Evolutionary conservation across 2,329 filamentous ascomycete genomes (phyloP).

Genomic region (Aspergillus awamori): DNA sequence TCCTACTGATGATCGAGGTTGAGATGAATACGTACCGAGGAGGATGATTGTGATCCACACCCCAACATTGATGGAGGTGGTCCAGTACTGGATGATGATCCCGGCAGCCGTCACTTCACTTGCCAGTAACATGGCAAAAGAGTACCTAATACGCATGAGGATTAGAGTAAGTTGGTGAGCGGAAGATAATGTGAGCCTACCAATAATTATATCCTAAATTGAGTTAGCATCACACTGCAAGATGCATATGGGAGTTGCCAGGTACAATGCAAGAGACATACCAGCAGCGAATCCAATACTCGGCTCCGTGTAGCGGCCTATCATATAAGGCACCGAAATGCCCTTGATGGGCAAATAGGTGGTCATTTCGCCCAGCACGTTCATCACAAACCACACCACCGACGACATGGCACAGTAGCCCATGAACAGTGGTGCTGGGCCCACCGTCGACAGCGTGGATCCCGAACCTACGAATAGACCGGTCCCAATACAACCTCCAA

Average conservation of each 20-base stretch:
- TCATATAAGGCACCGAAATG: slow-evolving; percentile 59
- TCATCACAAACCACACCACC: slow-evolving; percentile 48
- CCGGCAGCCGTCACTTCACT: slow-evolving; percentile 52
- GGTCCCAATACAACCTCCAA: slow-evolving; percentile 48
- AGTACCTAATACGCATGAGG: slow-evolving; percentile 40
- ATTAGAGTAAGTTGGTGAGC: not conserved
- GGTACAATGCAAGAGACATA: slow-evolving; percentile 18
- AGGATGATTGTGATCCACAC: slow-evolving; percentile 52
- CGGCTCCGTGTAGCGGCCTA: slow-evolving; percentile 59
- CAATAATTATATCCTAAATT: slow-evolving; percentile 29
- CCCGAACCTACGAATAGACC: slow-evolving; percentile 59
- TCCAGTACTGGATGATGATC: slow-evolving; percentile 50
- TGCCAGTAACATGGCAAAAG: slow-evolving; percentile 50
- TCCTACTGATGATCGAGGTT: not conserved
- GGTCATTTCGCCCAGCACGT: slow-evolving; percentile 59
- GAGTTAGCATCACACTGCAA: slow-evolving; percentile 6
- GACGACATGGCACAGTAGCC: slow-evolving; percentile 41
- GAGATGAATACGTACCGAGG: slow-evolving; percentile 22
- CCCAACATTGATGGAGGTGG: slow-evolving; percentile 36
- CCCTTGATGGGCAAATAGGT: slow-evolving; percentile 58
- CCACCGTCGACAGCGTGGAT: slow-evolving; percentile 50
- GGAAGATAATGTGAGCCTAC: not conserved
- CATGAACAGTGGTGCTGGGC: slow-evolving; percentile 48
- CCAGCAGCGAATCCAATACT: slow-evolving; percentile 57
- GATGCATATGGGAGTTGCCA: not conserved